Base-by-base conservation (phyloP, 2,329 filamentous ascomycete species). In the Nemania sp. region DNA sequence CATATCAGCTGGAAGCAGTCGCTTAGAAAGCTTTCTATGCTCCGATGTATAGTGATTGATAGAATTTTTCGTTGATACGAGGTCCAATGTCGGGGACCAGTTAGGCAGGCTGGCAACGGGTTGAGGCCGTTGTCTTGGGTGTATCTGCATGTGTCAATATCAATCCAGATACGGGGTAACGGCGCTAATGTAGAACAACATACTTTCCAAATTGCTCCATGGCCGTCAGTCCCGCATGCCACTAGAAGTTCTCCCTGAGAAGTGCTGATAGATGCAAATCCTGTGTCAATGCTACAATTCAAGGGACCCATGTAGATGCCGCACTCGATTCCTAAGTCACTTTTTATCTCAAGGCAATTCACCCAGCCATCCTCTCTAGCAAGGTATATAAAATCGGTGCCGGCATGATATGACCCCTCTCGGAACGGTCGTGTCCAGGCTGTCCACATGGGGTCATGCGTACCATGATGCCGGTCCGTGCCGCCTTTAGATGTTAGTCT, bases 361-460 rank as follows among this genome's bases (percentile, higher is more conserved):
- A 97, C 80, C 43, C 86, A 76, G 3, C 94, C 94, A 67, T 97
- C 93, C 72, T 97, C 93, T 49, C 92, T 84, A 9, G 88, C 89
- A 14, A 99, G 75, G 66, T 94, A 96, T 43, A 97, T 84, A 55
- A 87, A 84, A 66, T 97, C 94, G 30, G 86, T 84, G 15, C 76
- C 79, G 49, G 80, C 75, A 47, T 81, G 81, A 61, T 86, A 88
- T 11, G 76, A 72, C 55, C 80, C 80, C 20, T 84, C 80, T 6
- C 93, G 85, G 54, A 84, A 80, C 2, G 91, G 89, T 54, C 90
- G 83, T 23, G 90, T 84, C 92, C 93, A 99, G 20, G 88, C 84
- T 3, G 88, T 88, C 89, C 91, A 97, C 3, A 90, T 71, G 1
- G 88, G 88, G 33, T 57, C 66, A 30, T 65, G 72, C 28, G 56